These are phyloP conservation scores for Syzygium syzygioides DNA, from an alignment of 441 rosid species.

Conservation along the genomic window DNA sequence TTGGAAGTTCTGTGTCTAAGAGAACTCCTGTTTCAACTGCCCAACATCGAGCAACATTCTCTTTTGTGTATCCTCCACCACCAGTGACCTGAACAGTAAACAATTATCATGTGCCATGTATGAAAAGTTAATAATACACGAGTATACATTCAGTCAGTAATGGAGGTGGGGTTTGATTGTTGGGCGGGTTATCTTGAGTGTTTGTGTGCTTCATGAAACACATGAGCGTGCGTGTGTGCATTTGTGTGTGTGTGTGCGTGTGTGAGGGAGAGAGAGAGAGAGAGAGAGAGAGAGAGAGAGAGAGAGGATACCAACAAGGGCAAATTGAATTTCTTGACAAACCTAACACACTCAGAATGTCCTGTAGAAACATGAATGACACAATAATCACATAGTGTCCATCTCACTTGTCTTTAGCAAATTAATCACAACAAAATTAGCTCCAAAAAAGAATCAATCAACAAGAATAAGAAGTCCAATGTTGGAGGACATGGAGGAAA, in stretches of 20 bases:
- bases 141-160: background rate
- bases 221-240: background rate
- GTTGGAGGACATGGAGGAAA: slow-evolving; percentile 13
- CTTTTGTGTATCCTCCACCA: slow-evolving; percentile 98
- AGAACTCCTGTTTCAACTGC: slow-evolving; percentile 92
- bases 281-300: slow-evolving; percentile 13
- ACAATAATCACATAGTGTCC: background rate
- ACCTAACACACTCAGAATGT: slow-evolving; percentile 92
- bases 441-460: slow-evolving; percentile 1
- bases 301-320: slow-evolving; percentile 70
- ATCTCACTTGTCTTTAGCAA: background rate
- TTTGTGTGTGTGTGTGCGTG: no score
- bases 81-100: slow-evolving; percentile 75
- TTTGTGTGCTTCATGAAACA: background rate
- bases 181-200: background rate
- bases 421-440: slow-evolving; percentile 4
- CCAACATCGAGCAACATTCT: slow-evolving; percentile 99
- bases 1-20: slow-evolving; percentile 85
- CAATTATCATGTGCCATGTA: background rate
- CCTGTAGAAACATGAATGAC: slow-evolving; percentile 40
- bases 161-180: background rate
- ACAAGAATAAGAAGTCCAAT: background rate
- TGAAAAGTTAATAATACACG: background rate
- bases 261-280: background rate
- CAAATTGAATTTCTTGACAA: slow-evolving; percentile 90